Evolutionary conservation across 345 rosid genomes (phyloP), one percentile per base, ranked within the genome.

Genomic region (Corchorus capsularis): DNA sequence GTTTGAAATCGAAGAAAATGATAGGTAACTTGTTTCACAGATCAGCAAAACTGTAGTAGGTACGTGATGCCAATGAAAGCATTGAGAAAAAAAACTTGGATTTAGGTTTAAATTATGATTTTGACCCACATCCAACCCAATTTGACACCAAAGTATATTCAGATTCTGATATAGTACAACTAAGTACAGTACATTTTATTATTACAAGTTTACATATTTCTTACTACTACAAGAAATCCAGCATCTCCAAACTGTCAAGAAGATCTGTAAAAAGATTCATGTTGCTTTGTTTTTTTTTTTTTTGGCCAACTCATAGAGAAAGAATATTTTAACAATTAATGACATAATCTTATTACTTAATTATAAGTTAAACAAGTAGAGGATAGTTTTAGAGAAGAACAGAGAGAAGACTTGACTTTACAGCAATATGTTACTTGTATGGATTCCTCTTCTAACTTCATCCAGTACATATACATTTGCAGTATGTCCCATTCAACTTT

Each of bases 401-500:
- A 16, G 4, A 50, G 1, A 54, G 61, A 68, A 69, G 14, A 70
- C 71, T 63, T 56, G 27, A 66, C 78, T 80, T 83, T 75, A 75
- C 80, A 78, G 71, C 63, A 75, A 27, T 75, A 78, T 71, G 79
- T 74, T 60, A 83, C 71, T 45, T 41, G 54, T 12, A 55, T 60
- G 37, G 41, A 60, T 27, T 27, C 39, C 41, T 8, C 13, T 0
- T 13, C 17, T 7, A 59, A 59, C 19, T 15, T 37, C 46, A 7
- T 63, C 67, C 41, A 32, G 41, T 27, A 27, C 1, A 27, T 27
- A 14, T 13, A 61, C n/a, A 1, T 45, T 9, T 61, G 41, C 8
- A 4, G 43, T 61, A 13, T 61, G 32, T 5, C 35, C 43, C 43
- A 1, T 63, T 27, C 8, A 63, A 39, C 15, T 41, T 57, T 52